Evolutionary conservation across 169 alveolate species (phyloP).

Genomic region (Plasmodium ovale): DNA sequence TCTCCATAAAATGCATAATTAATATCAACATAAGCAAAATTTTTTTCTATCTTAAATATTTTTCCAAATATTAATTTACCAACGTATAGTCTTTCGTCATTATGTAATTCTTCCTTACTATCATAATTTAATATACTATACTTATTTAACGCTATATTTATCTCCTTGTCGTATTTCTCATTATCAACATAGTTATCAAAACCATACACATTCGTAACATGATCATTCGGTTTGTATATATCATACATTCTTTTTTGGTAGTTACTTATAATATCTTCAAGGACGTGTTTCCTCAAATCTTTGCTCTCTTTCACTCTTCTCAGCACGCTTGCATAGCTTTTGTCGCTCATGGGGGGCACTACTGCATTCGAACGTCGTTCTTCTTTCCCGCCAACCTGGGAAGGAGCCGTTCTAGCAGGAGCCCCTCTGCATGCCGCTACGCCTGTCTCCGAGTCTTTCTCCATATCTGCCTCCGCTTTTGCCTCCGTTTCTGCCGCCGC

Average conservation of each 20-base stretch:
- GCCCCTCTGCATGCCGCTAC: too few relatives aligned
- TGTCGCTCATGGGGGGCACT: neutral
- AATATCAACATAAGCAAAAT: slow-evolving; percentile 69
- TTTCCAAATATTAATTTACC: slow-evolving; percentile 77
- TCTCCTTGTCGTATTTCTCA: slow-evolving; percentile 69
- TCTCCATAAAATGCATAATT: slow-evolving; percentile 69
- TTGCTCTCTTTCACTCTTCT: slow-evolving; percentile 25
- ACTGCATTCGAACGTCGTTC: too few relatives aligned
- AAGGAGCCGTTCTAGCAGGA: neutral
- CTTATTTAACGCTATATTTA: slow-evolving; percentile 47
- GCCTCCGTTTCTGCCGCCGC: neutral
- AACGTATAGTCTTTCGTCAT: slow-evolving; percentile 65
- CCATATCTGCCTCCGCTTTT: neutral
- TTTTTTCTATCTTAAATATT: slow-evolving; percentile 65
- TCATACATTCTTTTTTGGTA: slow-evolving; percentile 69
- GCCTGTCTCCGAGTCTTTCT: neutral
- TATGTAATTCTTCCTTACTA: slow-evolving; percentile 56
- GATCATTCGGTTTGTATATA: slow-evolving; percentile 62
- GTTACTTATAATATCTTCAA: slow-evolving; percentile 29
- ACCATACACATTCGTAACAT: slow-evolving; percentile 55
- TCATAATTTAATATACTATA: slow-evolving; percentile 71
- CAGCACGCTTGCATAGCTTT: neutral
- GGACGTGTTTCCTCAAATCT: slow-evolving; percentile 21
- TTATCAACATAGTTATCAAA: slow-evolving; percentile 64
- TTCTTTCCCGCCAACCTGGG: neutral